phyloP scores from a whole-genome alignment of 106 monocot species.

The Cymbidium sinense region DNA sequence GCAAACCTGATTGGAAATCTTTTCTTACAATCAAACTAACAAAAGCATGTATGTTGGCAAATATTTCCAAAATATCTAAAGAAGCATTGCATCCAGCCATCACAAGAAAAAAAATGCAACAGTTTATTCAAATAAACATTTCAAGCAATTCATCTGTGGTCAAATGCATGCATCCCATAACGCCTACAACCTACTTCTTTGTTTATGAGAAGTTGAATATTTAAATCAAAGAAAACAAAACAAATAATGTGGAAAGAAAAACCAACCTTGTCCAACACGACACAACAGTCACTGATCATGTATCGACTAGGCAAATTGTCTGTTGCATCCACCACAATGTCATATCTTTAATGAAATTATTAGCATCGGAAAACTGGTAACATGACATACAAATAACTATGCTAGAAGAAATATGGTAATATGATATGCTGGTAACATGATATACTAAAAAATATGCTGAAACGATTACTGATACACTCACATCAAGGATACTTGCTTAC shows the following conservation, averaged over 20 bases:
- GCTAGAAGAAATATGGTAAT: not conserved
- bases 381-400: not conserved
- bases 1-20: no score
- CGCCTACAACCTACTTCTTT: not conserved
- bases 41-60: not conserved
- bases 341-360: slow-evolving; percentile 61
- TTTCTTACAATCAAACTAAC: not conserved
- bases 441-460: not conserved
- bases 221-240: not conserved
- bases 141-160: not conserved
- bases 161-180: not conserved
- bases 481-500: slow-evolving; percentile 84
- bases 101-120: not conserved
- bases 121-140: not conserved
- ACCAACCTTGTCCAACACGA: slow-evolving; percentile 76
- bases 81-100: not conserved
- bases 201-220: not conserved
- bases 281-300: slow-evolving; percentile 98
- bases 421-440: not conserved
- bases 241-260: not conserved
- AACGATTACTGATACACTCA: not conserved
- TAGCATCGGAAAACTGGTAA: slow-evolving; percentile 30
- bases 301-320: slow-evolving; percentile 96
- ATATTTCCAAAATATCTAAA: not conserved
- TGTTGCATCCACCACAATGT: slow-evolving; percentile 95